Conservation (phyloP, 2,329 filamentous ascomycete species). For the Colletotrichum caudatum region DNA sequence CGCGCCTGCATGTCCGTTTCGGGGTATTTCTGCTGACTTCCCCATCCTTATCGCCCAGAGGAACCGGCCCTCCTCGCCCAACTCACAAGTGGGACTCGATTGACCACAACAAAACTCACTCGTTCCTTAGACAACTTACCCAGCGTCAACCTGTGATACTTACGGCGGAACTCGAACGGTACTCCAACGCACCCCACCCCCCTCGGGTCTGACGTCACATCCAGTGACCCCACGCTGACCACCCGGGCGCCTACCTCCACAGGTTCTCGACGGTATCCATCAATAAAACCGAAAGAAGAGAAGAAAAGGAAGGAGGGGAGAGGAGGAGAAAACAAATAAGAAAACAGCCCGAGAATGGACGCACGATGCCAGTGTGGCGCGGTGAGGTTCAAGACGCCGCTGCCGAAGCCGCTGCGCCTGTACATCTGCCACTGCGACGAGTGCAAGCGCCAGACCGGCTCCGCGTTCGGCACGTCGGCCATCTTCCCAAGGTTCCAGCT, state of each 20-base stretch:
- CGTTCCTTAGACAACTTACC: neutral
- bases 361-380: constrained; percentile 74
- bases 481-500: constrained; percentile 76
- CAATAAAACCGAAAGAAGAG: neutral
- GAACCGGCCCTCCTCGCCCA: neutral
- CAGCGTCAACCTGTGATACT: neutral
- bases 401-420: constrained; percentile 69
- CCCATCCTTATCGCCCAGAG: constrained; percentile 4
- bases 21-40: constrained; percentile 24
- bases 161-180: neutral
- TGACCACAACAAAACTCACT: neutral
- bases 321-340: neutral
- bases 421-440: constrained; percentile 79
- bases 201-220: constrained; percentile 10
- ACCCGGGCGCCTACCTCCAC: neutral
- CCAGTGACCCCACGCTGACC: neutral
- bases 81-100: neutral
- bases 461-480: constrained; percentile 76
- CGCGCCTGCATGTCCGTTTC: constrained; percentile 11
- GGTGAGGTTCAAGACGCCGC: constrained; percentile 72
- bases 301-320: too few relatives aligned
- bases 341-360: constrained; percentile 61
- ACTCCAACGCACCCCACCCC: neutral
- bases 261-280: neutral
- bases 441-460: constrained; percentile 74